Percentiles rank a stretch among this genome's conserved stretches.
Conservation (phyloP, 2,329 filamentous ascomycete genomes). For the Gaeumannomyces sp. region DNA sequence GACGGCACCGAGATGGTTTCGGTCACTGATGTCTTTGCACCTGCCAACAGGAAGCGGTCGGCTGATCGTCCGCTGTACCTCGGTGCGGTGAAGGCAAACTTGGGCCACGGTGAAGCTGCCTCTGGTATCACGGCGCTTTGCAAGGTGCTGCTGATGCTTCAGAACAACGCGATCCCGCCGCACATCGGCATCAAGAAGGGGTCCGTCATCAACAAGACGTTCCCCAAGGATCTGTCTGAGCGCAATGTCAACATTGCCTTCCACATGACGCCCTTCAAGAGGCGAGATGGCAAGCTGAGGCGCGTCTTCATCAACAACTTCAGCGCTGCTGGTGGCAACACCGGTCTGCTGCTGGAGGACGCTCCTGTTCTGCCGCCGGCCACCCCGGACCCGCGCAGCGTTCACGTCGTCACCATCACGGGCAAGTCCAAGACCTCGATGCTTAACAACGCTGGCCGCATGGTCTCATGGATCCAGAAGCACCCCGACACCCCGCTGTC, state of each 20-base stretch:
- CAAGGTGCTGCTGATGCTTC: conserved; percentile 60
- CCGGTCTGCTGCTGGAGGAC: conserved; percentile 59
- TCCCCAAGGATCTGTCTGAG: conserved; percentile 50
- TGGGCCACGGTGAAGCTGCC: conserved; percentile 57
- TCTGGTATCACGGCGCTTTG: conserved; percentile 56
- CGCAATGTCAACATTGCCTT: conserved; percentile 54
- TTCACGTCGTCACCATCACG: conserved; percentile 53
- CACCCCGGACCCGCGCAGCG: conserved; percentile 43
- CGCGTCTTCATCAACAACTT: conserved; percentile 61
- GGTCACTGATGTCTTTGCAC: conserved; percentile 53
- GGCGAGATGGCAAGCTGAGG: conserved; percentile 40
- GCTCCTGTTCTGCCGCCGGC: conserved; percentile 33
- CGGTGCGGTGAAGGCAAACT: conserved; percentile 58
- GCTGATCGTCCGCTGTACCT: conserved; percentile 50
- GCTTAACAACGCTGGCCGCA: conserved; percentile 49
- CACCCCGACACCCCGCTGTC: conserved; percentile 47
- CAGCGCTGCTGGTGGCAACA: conserved; percentile 66
- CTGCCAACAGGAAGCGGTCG: conserved; percentile 38
- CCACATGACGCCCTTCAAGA: conserved; percentile 42
- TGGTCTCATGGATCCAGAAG: conserved; percentile 47
- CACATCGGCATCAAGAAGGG: conserved; percentile 60
- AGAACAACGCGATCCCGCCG: conserved; percentile 56
- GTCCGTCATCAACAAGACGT: conserved; percentile 49
- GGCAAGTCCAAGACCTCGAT: conserved; percentile 51
- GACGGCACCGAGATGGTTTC: conserved; percentile 79